Evolutionary conservation across 306 rosid genomes (phyloP).

Genomic region (Fragaria nilgerrensis): DNA sequence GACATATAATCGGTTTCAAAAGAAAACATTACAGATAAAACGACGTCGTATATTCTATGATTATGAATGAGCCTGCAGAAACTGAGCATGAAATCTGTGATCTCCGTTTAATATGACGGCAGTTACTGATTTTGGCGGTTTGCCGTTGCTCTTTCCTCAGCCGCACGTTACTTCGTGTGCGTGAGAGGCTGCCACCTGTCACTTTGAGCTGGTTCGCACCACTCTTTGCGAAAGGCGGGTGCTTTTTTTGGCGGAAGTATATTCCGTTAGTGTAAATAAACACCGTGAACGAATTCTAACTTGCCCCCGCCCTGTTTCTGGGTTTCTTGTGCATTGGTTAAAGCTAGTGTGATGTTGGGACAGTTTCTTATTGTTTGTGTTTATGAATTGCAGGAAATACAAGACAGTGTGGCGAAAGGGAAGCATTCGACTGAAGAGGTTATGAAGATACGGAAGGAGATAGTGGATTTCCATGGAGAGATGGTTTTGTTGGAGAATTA

Average conservation of each 20-base stretch:
- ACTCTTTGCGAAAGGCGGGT: not conserved
- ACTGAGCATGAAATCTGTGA: conserved; percentile 8
- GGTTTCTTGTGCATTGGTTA: too few relatives aligned
- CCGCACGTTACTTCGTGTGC: not conserved
- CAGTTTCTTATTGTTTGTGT: conserved; percentile 9
- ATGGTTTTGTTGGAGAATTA: conserved; percentile 97
- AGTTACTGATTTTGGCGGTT: conserved; percentile 8
- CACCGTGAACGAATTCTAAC: not conserved
- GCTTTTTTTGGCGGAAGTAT: not conserved
- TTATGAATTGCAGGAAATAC: conserved; percentile 67
- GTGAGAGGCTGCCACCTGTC: conserved; percentile 5
- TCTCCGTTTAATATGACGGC: conserved; percentile 2
- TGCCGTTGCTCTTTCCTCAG: conserved; percentile 4
- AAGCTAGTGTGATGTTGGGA: not conserved
- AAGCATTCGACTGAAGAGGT: conserved; percentile 67
- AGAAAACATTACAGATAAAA: too few relatives aligned
- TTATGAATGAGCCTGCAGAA: not conserved
- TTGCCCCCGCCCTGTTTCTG: not conserved
- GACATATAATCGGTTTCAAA: too few relatives aligned
- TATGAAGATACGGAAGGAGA: conserved; percentile 77
- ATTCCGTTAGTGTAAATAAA: not conserved
- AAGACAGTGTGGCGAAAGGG: conserved; percentile 79
- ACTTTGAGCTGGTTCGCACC: not conserved
- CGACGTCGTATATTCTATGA: not conserved
- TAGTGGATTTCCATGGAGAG: conserved; percentile 98